Evolutionary conservation across 2,329 filamentous ascomycete species (phyloP), one percentile per base, ranked within the genome.

Genomic region (Xylariaceae sp.): DNA sequence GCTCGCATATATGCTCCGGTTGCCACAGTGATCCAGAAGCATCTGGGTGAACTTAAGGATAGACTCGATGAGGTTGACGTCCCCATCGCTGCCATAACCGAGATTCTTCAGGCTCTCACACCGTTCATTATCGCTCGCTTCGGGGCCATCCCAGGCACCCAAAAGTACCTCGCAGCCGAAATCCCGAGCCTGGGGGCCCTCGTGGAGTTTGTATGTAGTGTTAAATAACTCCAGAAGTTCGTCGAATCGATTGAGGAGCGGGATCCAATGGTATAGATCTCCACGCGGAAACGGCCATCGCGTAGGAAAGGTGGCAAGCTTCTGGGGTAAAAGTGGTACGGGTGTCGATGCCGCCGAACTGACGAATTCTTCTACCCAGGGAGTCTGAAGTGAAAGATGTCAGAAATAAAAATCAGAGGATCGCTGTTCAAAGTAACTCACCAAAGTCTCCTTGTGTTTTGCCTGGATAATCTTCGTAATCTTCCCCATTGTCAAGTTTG

Each of bases 261-360:
- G 83, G 51, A 98, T 96, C 94, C 94, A 98, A 70, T 98, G 90
- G 61, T 97, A 97, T 19, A 97, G 71, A 61, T 98, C 92, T 44
- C 92, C 94, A 61, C 90, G 80, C 27, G 90, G 90, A 57, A 97
- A 94, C 2, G 89, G 88, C 92, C 92, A 98, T 74, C 83, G 74
- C 49, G 82, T 81, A 42, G 90, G 88, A 60, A 97, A 97, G 40
- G 75, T 77, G 53, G 74, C 73, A 50, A 98, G 83, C 51, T 84
- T 78, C 53, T 77, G 69, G 51, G 88, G 86, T 50, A 98, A 74
- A 59, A 85, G 77, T 55, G 83, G 81, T 55, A 96, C 68, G 33
- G 88, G 77, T 50, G 76, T 71, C 41, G 74, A 74, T 50, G 79
- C 80, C 34, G 85, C 81, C 51, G 73, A 72, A 54, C 81, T 71